Conservation (phyloP, 768 basidiomycete genomes). For the Mycena kentingensis region DNA sequence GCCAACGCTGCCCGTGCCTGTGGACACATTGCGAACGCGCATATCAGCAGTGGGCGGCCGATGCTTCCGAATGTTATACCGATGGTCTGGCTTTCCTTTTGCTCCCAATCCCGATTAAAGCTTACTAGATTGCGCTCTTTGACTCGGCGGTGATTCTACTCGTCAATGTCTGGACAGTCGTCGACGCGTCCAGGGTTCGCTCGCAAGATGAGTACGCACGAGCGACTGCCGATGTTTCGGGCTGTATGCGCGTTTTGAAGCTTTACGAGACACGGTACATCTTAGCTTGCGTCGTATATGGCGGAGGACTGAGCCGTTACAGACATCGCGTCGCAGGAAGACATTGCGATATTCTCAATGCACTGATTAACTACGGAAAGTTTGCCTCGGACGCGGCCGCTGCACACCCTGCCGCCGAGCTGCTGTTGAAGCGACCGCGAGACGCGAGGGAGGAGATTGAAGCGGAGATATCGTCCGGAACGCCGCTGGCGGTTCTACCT, state of each 20-base stretch:
- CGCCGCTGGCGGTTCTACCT: no score
- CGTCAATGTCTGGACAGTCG: slow-evolving; percentile 54
- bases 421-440: background rate
- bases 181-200: background rate
- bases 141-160: slow-evolving; percentile 56
- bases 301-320: background rate
- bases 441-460: background rate
- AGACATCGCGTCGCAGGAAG: background rate
- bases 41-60: slow-evolving; percentile 28
- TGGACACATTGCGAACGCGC: slow-evolving; percentile 55
- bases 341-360: background rate
- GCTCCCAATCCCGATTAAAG: background rate
- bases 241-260: background rate
- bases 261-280: slow-evolving; percentile 3
- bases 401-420: background rate
- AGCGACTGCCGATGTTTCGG: background rate
- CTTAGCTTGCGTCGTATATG: background rate
- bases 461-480: no score
- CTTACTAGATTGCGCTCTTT: slow-evolving; percentile 36
- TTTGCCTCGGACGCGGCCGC: background rate
- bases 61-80: background rate
- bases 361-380: background rate
- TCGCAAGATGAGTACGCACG: background rate
- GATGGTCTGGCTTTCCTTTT: background rate
- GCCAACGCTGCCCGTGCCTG: slow-evolving; percentile 57